Percentiles rank a stretch among this genome's conserved stretches.
phyloP scores from a whole-genome alignment of 202 grass and related monocot genomes.

The Schoenoplectus tabernaemontani region DNA sequence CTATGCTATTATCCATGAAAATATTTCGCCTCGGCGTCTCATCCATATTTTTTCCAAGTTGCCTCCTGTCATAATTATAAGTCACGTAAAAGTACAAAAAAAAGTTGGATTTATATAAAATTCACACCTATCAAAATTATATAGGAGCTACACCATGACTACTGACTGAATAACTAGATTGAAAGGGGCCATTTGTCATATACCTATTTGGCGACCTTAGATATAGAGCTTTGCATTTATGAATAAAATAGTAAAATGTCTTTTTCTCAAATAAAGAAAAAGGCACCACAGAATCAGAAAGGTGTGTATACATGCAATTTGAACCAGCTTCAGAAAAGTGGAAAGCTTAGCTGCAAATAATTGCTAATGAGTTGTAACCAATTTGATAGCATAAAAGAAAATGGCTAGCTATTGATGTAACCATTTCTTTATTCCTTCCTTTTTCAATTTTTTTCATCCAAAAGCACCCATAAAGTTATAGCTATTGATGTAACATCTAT shows the following conservation, averaged over 20 bases:
- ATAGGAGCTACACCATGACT: too few species aligned
- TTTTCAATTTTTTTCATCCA: slow-evolving; percentile 1
- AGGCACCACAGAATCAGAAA: background rate
- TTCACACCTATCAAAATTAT: too few species aligned
- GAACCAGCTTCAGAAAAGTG: slow-evolving; percentile 13
- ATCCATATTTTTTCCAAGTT: too few species aligned
- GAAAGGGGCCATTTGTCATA: too few species aligned
- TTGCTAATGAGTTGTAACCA: slow-evolving; percentile 12
- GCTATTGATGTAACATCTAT: background rate
- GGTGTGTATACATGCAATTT: background rate
- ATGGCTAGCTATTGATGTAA: background rate
- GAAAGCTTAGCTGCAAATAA: slow-evolving; percentile 9
- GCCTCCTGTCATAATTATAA: background rate
- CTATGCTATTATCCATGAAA: too few species aligned
- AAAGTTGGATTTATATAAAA: too few species aligned
- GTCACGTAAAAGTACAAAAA: too few species aligned
- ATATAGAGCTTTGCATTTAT: background rate
- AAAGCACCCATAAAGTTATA: background rate
- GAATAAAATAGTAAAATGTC: background rate
- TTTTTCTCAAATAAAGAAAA: background rate
- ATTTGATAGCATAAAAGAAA: slow-evolving; percentile 8
- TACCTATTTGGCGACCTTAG: background rate
- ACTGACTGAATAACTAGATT: too few species aligned
- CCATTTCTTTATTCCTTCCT: background rate
- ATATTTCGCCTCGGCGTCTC: too few species aligned